Base-by-base conservation (phyloP, 257 asterid species). In the Plectranthus barbatus region DNA sequence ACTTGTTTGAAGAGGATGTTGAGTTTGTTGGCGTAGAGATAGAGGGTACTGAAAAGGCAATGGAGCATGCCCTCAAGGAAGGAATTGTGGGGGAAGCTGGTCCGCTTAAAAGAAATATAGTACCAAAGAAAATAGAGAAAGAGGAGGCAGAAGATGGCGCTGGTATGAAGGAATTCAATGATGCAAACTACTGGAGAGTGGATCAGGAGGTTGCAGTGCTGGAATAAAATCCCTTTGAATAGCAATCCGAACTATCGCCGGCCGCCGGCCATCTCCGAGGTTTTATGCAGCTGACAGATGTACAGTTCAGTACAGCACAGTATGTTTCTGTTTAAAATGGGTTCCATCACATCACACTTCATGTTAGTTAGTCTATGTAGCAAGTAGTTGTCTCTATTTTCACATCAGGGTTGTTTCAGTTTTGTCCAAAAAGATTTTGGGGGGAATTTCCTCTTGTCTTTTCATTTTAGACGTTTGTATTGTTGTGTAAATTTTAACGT, bases 11-110 rank as follows among this genome's bases (percentile, higher is more conserved):
- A 81, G 96, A 87, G 82, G 99, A 93, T 36, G 96, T 90, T 23
- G 95, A 93, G 76, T 93, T 93, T 56, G 97, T 93, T 49, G 99
- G 97, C 4, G 97, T 89, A 52, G 97, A 89, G 72, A 44, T 83
- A 59, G 99, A 89, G 80, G 97, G 97, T 18, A 84, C 96, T 0
- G 88, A 77, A 61, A 83, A 72, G 58, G 88, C 96, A 62, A 89
- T 89, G 97, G 96, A 86, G 39, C 95, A 83, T 36, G 99, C 99
- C 42, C 77, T 89, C 4, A 85, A 90, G 80, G 96, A 93, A 72
- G 97, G 97, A 65, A 87, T 86, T 49, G 95, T 90, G 40, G 99
- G 95, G 18, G 97, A 90, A 79, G 96, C 97, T 0, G 95, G 91
- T 42, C 88, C 97, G 1, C 58, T 93, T 72, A 93, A 80, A 69